Evolutionary conservation across 805 yeast species (phyloP), one percentile per base, ranked within the genome.

Genomic region (Nakazawaea anatomiae): DNA sequence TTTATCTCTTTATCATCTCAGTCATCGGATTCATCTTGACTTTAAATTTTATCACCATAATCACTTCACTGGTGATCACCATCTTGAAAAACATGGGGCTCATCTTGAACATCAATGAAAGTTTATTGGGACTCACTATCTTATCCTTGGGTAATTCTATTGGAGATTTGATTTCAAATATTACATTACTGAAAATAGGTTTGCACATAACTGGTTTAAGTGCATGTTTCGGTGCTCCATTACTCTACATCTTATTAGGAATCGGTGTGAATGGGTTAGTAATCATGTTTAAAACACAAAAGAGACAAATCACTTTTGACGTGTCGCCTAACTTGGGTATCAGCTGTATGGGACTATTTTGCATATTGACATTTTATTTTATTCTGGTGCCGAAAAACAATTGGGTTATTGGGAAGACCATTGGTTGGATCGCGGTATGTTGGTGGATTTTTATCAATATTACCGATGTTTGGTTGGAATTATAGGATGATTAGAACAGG

Each of bases 161-260:
- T 35, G 80, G 79, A 30, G 83, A 79, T 55, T 60, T 78, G 38
- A 68, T 78, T 32, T 73, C 80, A n/a, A 77, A 79, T 54, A 58
- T 70, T 2, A 74, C 82, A 7, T 61, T 79, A 11, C 59, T 71
- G 1, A 61, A 61, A 2, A 48, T 65, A 7, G 72, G 70, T 0
- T 52, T 64, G 10, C 72, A 79, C 6, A 57, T 72, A 7, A 72
- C 72, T 9, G 83, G 82, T 0, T 60, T 79, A 7, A 75, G 74
- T 55, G 73, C 83, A 0, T 77, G 83, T 55, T 67, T 78, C 51
- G 83, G 84, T 1, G 74, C 83, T 1, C 82, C 82, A 0, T 61
- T 79, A 11, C 57, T 79, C 11, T 67, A 75, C 42, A 71, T 76
- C 7, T 61, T 78, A 53, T 60, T 77, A 18, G 84, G 83, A 1